Evolutionary conservation across 2,329 filamentous ascomycete genomes (phyloP).

Genomic region (Xylaria sp.): DNA sequence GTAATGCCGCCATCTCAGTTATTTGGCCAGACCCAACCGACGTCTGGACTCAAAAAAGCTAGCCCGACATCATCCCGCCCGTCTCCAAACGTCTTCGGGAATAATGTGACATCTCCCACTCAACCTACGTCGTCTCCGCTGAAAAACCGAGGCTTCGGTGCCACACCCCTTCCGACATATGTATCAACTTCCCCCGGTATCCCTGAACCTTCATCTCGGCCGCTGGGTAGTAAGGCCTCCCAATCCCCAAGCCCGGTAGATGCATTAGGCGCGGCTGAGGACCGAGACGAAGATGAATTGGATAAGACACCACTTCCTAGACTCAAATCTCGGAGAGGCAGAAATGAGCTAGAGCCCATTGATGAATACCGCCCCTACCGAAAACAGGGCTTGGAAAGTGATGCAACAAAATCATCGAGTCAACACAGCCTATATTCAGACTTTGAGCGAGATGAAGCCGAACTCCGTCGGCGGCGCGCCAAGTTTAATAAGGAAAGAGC

Average conservation of each 20-base stretch:
- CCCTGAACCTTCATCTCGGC: constrained; percentile 30
- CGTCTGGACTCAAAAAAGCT: constrained; percentile 55
- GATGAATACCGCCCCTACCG: constrained; percentile 36
- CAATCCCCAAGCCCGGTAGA: constrained; percentile 25
- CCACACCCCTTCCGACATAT: constrained; percentile 49
- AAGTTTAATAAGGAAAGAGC: constrained; percentile 36
- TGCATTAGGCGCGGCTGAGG: constrained; percentile 1
- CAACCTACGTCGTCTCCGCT: constrained; percentile 53
- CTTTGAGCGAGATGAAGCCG: constrained; percentile 33
- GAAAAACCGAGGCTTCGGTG: constrained; percentile 54
- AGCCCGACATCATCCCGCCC: constrained; percentile 65
- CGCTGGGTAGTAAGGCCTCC: constrained; percentile 25
- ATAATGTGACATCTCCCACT: constrained; percentile 54
- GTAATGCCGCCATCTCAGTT: constrained; percentile 55
- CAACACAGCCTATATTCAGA: constrained; percentile 36
- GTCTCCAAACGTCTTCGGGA: constrained; percentile 54
- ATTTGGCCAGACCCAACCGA: constrained; percentile 60
- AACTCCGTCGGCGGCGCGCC: constrained; percentile 37
- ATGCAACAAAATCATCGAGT: constrained; percentile 25
- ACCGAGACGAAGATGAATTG: constrained; percentile 18
- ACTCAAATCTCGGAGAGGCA: constrained; percentile 17
- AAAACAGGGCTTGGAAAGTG: constrained; percentile 24
- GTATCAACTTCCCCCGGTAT: constrained; percentile 52
- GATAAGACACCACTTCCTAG: constrained; percentile 28
- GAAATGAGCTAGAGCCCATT: constrained; percentile 37